phyloP scores from a whole-genome alignment of 768 basidiomycete genomes.

The Rhodotorula toruloides region DNA sequence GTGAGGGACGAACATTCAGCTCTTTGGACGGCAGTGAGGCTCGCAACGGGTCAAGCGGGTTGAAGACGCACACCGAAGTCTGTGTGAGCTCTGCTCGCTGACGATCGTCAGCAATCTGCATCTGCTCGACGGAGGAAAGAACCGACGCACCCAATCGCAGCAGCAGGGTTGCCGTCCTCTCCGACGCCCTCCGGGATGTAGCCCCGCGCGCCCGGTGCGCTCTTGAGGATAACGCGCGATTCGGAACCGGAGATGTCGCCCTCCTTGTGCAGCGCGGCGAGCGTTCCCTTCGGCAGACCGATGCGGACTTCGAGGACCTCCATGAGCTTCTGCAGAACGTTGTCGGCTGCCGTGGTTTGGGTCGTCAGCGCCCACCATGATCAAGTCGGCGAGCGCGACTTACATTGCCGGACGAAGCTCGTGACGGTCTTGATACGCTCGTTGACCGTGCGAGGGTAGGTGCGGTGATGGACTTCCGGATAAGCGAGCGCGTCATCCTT shows the following conservation, averaged over 20 bases:
- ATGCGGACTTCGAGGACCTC: conserved; percentile 58
- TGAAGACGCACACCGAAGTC: conserved; percentile 11
- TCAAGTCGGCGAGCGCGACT: not conserved
- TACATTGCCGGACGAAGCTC: conserved; percentile 56
- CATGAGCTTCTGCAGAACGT: conserved; percentile 55
- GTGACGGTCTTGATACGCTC: conserved; percentile 54
- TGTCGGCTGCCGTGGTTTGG: conserved; percentile 46
- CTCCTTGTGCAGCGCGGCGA: conserved; percentile 53
- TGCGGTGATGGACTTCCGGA: conserved; percentile 55
- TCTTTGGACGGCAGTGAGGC: not conserved
- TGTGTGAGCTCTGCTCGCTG: conserved; percentile 10
- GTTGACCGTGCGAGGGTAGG: conserved; percentile 57
- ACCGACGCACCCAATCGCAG: conserved; percentile 8
- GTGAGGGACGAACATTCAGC: too few relatives aligned
- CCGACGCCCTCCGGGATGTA: conserved; percentile 32
- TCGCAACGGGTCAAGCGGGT: not conserved
- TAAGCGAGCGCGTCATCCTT: conserved; percentile 66
- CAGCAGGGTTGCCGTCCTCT: conserved; percentile 42
- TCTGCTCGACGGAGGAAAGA: too few relatives aligned
- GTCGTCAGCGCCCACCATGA: too few relatives aligned
- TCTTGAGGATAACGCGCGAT: conserved; percentile 55
- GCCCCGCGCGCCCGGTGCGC: conserved; percentile 40
- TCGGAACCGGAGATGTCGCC: conserved; percentile 55
- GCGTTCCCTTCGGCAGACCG: conserved; percentile 54
- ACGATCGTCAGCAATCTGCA: too few relatives aligned